Evolutionary conservation across 805 yeast genomes (phyloP), one percentile per base, ranked within the genome.

Genomic region (Suhomyces sp.): DNA sequence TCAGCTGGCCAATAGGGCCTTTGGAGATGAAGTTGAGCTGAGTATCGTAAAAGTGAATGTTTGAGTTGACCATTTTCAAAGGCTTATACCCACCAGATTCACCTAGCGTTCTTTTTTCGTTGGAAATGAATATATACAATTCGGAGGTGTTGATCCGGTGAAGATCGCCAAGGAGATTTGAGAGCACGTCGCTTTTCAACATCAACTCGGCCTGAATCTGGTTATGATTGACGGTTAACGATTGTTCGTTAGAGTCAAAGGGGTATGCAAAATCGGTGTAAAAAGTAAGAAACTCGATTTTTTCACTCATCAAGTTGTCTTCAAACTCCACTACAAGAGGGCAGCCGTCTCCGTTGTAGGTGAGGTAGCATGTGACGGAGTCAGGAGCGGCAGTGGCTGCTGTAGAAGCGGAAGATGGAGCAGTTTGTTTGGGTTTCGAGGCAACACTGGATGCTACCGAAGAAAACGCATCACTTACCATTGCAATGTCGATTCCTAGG

Each of bases 1-100:
- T 84, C 39, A 89, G 83, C 48, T 77, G 73, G 0, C 96, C 96
- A 44, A 88, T 76, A n/a, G 84, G 87, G 9, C 93, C 88, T 39
- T 76, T 78, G 0, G 94, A 85, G 4, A 87, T 79, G 49, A 90
- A 77, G 22, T 78, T 72, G 44, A 85, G 65, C 55, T 73, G 76
- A 33, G 77, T 72, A 59, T 65, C 52, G 43, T 41, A 37, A 21
- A 53, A 51, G 12, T 35, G 39, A 35, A 53, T 39, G 17, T 43
- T 24, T 8, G 54, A 45, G 17, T 19, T 45, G 13, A 43, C 29
- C 19, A 47, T 35, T 13, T 33, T 47, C 3, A 35, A 13, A 4
- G 40, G 40, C 17, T 15, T 15, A 5, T 17, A 37, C 22, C 21
- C 41, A 8, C 41, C 41, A 6, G 40, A 13, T 17, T 39, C 17